Percentiles rank a stretch among this genome's conserved stretches.
Conservation (phyloP, 495 filamentous ascomycete species). For the Letharia columbiana region DNA sequence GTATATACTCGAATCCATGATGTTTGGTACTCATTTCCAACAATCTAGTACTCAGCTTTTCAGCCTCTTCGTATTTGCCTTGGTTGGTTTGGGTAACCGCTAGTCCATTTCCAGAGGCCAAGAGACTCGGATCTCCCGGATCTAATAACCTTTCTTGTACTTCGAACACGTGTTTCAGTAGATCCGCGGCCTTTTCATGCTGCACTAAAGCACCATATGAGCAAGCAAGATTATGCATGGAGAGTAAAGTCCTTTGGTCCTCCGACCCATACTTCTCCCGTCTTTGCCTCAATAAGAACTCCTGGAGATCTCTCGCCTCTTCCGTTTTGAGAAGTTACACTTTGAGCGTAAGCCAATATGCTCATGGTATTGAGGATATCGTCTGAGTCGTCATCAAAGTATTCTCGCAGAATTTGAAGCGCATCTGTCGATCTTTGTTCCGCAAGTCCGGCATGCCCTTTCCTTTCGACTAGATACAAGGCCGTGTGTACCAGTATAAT, state of each 20-base stretch:
- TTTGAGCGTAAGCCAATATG: background rate
- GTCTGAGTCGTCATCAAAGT: background rate
- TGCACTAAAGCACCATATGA: fast-evolving
- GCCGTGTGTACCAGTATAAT: background rate
- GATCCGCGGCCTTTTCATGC: background rate
- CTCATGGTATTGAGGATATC: background rate
- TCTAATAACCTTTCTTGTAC: too few species aligned
- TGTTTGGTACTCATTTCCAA: too few species aligned
- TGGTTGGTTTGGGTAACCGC: too few species aligned
- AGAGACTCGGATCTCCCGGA: too few species aligned
- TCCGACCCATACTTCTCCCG: background rate
- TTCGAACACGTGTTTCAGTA: background rate
- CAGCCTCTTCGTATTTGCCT: too few species aligned
- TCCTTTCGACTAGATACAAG: background rate
- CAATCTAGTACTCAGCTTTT: too few species aligned
- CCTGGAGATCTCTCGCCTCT: background rate
- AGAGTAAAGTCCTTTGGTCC: background rate
- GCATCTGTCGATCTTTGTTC: background rate
- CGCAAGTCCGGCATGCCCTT: background rate
- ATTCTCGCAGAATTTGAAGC: background rate
- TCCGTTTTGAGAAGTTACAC: background rate
- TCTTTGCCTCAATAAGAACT: background rate
- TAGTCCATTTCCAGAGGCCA: too few species aligned
- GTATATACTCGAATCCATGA: too few species aligned
- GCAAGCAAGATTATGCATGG: background rate